Conservation (phyloP, 495 filamentous ascomycete genomes). For the Elasticomyces elasticus region DNA sequence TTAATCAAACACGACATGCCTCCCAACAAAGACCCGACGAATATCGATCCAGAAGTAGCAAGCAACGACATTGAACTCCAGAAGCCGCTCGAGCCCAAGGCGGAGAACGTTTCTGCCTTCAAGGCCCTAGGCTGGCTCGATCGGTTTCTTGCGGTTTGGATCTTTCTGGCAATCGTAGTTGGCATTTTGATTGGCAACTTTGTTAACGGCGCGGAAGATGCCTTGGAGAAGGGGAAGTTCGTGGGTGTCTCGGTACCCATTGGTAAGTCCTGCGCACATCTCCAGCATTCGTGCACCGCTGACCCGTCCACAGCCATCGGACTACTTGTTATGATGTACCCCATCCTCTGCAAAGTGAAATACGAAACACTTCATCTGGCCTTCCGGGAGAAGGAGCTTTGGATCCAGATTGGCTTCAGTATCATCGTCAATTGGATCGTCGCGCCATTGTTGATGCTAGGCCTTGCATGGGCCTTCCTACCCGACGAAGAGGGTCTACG, state of each 20-base stretch:
- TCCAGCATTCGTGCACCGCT: conserved; percentile 20
- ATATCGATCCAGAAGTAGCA: neutral
- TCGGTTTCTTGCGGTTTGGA: conserved; percentile 69
- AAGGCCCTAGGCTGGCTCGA: conserved; percentile 55
- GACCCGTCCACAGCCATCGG: conserved; percentile 45
- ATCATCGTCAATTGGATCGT: conserved; percentile 75
- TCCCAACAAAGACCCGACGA: neutral
- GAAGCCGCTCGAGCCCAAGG: conserved; percentile 1
- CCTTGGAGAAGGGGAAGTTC: conserved; percentile 60
- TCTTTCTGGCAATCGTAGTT: conserved; percentile 70
- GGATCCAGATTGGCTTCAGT: conserved; percentile 71
- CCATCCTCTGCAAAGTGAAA: conserved; percentile 76
- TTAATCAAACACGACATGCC: neutral
- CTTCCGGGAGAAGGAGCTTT: conserved; percentile 52
- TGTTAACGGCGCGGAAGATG: conserved; percentile 46
- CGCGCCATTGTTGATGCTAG: conserved; percentile 74
- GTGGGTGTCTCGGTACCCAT: conserved; percentile 64
- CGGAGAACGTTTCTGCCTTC: conserved; percentile 29
- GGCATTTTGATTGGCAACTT: conserved; percentile 73
- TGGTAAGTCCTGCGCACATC: conserved; percentile 36
- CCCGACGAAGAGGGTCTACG: conserved; percentile 60
- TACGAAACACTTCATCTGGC: conserved; percentile 64
- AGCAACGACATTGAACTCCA: conserved; percentile 2
- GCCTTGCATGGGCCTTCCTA: conserved; percentile 71
- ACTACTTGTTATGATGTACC: conserved; percentile 87